Conservation (phyloP, 331 rosid genomes). For the Malus hybrid region DNA sequence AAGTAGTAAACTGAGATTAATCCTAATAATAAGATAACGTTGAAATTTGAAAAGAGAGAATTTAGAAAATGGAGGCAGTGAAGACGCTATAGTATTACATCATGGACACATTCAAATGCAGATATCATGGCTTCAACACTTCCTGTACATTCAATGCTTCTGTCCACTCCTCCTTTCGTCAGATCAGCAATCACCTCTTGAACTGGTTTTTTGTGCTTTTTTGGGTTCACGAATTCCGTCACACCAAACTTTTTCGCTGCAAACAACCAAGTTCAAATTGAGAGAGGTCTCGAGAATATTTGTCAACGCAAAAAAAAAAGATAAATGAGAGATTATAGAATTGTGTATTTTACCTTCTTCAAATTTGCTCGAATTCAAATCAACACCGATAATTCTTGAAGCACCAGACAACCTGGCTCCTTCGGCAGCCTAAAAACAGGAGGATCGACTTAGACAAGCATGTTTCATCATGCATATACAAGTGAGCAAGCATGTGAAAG, state of each 20-base stretch:
- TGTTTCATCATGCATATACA: neutral
- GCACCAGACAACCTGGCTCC: conserved; percentile 38
- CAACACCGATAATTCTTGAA: conserved; percentile 28
- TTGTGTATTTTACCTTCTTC: conserved; percentile 16
- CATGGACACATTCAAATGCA: conserved; percentile 37
- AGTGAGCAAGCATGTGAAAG: neutral
- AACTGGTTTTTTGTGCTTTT: conserved; percentile 13
- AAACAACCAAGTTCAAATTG: neutral
- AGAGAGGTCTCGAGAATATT: neutral
- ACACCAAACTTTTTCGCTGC: conserved; percentile 22
- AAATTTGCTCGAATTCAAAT: conserved; percentile 26
- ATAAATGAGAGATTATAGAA: neutral
- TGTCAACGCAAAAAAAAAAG: neutral
- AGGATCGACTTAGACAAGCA: neutral
- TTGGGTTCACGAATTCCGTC: conserved; percentile 21
- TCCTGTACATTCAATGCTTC: conserved; percentile 24
- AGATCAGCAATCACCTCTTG: conserved; percentile 24
- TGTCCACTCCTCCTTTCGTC: conserved; percentile 23
- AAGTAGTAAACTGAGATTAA: neutral
- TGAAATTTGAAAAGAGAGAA: neutral
- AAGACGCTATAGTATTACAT: conserved; percentile 9
- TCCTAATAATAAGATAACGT: neutral
- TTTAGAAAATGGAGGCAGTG: neutral
- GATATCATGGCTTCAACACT: conserved; percentile 19
- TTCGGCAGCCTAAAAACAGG: conserved; percentile 26